These are phyloP conservation scores for Trichoderma pleuroti DNA, from an alignment of 2,329 filamentous ascomycete genomes.

Conservation along the genomic window DNA sequence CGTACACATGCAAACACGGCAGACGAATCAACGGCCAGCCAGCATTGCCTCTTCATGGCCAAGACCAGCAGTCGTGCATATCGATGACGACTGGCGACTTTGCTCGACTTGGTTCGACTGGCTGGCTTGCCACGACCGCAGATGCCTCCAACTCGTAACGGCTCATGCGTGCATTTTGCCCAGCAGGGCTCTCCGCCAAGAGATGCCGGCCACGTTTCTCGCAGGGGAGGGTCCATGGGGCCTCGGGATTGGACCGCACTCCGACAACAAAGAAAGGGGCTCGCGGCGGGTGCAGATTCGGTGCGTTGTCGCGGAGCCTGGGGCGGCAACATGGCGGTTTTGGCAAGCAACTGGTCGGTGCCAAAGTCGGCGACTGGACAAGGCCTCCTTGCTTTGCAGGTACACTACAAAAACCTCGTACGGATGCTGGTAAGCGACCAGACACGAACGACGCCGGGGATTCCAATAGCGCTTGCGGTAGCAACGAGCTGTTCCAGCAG, in stretches of 20 bases:
- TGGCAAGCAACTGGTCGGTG: not conserved
- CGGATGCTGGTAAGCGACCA: not conserved
- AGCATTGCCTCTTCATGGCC: not conserved
- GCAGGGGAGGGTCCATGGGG: slow-evolving; percentile 8
- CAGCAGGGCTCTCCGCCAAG: slow-evolving; percentile 16
- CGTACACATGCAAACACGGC: not conserved
- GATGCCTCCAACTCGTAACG: not conserved
- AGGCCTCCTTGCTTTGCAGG: not conserved
- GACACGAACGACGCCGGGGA: not conserved
- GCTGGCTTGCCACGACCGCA: not conserved
- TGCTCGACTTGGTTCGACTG: not conserved
- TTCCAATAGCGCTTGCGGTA: not conserved
- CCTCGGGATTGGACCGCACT: slow-evolving; percentile 11
- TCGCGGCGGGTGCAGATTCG: not conserved
- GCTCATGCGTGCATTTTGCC: slow-evolving; percentile 3
- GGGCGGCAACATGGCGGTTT: not conserved
- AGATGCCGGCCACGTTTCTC: slow-evolving; percentile 16
- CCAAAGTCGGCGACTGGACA: not conserved
- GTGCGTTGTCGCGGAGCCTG: not conserved
- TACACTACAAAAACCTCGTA: not conserved
- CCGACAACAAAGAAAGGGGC: slow-evolving; percentile 9
- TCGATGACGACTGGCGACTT: not conserved
- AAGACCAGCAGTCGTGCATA: not conserved
- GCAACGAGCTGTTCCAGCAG: not conserved
- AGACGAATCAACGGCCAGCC: not conserved